Evolutionary conservation across 75 land plant species (phyloP).

Genomic region (Pinus tabuliformis): DNA sequence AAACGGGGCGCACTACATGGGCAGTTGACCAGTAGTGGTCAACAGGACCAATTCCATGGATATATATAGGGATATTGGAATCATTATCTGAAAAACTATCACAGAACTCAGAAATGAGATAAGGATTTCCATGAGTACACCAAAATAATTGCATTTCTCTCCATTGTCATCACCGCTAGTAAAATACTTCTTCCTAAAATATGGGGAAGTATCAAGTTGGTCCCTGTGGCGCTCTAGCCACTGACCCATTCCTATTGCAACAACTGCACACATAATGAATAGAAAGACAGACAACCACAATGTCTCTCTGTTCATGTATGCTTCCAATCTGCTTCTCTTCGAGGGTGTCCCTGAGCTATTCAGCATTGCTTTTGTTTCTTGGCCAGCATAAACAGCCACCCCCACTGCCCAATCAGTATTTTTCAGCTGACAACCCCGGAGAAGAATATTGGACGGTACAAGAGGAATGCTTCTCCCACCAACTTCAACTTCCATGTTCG

Average conservation of each 20-base stretch:
- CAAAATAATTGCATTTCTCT: constrained; percentile 65
- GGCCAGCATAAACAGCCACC: constrained; percentile 88
- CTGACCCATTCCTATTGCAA: constrained; percentile 64
- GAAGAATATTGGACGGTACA: constrained; percentile 70
- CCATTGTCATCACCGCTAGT: constrained; percentile 20
- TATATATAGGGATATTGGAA: constrained; percentile 85
- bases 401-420: constrained; percentile 83
- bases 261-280: constrained; percentile 56
- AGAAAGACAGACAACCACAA: constrained; percentile 77
- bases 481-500: constrained; percentile 68
- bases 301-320: constrained; percentile 83
- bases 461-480: constrained; percentile 57
- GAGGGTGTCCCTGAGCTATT: constrained; percentile 79
- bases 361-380: constrained; percentile 91
- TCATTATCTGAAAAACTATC: constrained; percentile 90
- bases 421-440: constrained; percentile 88
- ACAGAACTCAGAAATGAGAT: constrained; percentile 79
- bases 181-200: constrained; percentile 45
- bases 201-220: constrained; percentile 62
- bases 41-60: constrained; percentile 94
- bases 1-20: no score
- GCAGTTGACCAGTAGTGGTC: no score
- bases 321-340: constrained; percentile 76
- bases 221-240: constrained; percentile 60
- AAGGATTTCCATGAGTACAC: constrained; percentile 62